These are phyloP conservation scores for Aspergillus luchuensis DNA, from an alignment of 2,329 filamentous ascomycete genomes.

Conservation along the genomic window DNA sequence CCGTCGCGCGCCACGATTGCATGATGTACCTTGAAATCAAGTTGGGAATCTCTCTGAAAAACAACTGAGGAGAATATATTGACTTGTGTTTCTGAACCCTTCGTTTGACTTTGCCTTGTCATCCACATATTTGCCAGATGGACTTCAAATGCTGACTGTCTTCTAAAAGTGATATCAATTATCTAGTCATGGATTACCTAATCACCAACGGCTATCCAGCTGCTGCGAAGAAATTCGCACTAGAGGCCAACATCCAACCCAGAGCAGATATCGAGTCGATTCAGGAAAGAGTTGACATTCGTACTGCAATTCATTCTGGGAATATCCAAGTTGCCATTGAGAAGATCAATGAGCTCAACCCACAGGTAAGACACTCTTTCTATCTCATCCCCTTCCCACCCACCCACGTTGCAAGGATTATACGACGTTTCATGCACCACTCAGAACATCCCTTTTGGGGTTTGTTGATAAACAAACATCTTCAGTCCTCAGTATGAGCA, in stretches of 20 bases:
- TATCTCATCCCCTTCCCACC: constrained; percentile 10
- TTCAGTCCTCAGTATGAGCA: constrained; percentile 88
- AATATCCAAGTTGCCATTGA: constrained; percentile 84
- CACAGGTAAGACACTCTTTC: constrained; percentile 69
- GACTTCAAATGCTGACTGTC: constrained; percentile 32
- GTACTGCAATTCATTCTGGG: constrained; percentile 80
- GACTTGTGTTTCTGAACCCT: constrained; percentile 72
- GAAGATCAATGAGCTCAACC: constrained; percentile 83
- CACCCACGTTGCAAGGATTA: constrained; percentile 76
- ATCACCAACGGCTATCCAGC: constrained; percentile 93
- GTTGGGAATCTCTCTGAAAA: constrained; percentile 99
- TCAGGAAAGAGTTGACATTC: constrained; percentile 76
- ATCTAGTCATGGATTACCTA: constrained; percentile 92
- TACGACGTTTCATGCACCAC: constrained; percentile 99
- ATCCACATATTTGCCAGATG: background rate
- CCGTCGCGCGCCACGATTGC: constrained; percentile 43
- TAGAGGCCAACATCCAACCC: constrained; percentile 83
- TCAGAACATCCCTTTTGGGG: constrained; percentile 81
- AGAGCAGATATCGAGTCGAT: constrained; percentile 74
- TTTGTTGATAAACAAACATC: constrained; percentile 81
- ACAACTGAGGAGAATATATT: constrained; percentile 85
- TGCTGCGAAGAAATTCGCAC: constrained; percentile 89
- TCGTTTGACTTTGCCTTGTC: constrained; percentile 24
- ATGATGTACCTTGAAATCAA: constrained; percentile 83
- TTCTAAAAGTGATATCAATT: constrained; percentile 80